Conservation (phyloP, 768 basidiomycete species). For the Podaxis rugospora region DNA sequence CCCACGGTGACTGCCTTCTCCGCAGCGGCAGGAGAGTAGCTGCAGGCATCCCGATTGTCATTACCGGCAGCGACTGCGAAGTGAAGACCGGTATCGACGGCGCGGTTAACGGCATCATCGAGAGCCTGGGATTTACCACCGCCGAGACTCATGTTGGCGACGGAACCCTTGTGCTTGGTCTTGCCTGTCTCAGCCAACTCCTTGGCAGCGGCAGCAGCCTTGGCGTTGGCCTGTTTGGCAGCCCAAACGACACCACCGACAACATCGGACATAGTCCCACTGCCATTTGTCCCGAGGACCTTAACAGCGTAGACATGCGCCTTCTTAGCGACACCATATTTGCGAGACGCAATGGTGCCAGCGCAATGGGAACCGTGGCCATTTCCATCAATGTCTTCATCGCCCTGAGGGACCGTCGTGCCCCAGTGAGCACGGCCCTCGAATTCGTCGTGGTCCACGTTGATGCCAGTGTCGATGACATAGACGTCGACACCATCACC, state of each 20-base stretch:
- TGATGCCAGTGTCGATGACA: constrained; percentile 87
- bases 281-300: constrained; percentile 91
- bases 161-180: constrained; percentile 88
- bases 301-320: constrained; percentile 90
- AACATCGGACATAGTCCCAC: constrained; percentile 94
- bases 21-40: constrained; percentile 88
- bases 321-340: constrained; percentile 94
- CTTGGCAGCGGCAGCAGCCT: constrained; percentile 54
- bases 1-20: constrained; percentile 92
- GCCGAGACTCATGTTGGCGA: constrained; percentile 96
- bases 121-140: constrained; percentile 88
- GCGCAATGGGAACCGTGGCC: constrained; percentile 96
- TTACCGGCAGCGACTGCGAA: constrained; percentile 97
- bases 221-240: constrained; percentile 43
- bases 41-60: constrained; percentile 86
- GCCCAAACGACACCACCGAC: constrained; percentile 86
- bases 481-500: constrained; percentile 95
- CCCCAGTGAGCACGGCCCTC: constrained; percentile 91
- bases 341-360: constrained; percentile 90
- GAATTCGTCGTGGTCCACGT: constrained; percentile 80
- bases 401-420: constrained; percentile 81
- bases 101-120: constrained; percentile 80
- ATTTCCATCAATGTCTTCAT: constrained; percentile 87
- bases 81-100: constrained; percentile 82
- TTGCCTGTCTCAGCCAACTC: constrained; percentile 72